Conservation (phyloP, 1,139 yeast species). For the Candida sp. region DNA sequence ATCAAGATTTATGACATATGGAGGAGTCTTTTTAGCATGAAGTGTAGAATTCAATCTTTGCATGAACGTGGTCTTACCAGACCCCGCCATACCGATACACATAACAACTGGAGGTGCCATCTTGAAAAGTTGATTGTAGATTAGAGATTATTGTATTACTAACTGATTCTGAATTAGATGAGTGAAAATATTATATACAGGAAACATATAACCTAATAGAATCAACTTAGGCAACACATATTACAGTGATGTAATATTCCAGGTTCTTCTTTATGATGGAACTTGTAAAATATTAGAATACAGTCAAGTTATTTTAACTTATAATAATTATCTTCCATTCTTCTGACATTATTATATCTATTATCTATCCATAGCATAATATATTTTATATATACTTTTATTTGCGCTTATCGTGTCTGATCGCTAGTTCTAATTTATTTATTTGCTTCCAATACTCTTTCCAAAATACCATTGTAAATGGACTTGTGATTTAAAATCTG, state of each 20-base stretch:
- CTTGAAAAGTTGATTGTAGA: too few relatives aligned
- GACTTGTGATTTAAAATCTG: slow-evolving; percentile 57
- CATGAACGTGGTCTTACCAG: slow-evolving; percentile 98
- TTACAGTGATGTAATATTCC: too few relatives aligned
- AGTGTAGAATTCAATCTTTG: slow-evolving; percentile 90
- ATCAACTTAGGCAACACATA: too few relatives aligned
- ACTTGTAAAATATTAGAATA: too few relatives aligned
- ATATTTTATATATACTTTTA: too few relatives aligned
- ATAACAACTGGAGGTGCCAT: slow-evolving; percentile 67
- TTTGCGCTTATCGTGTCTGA: too few relatives aligned
- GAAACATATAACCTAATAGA: background rate
- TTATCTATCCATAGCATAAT: too few relatives aligned
- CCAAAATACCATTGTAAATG: slow-evolving; percentile 61
- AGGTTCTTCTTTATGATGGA: too few relatives aligned
- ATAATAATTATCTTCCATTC: too few relatives aligned
- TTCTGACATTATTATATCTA: too few relatives aligned
- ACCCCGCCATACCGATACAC: slow-evolving; percentile 97
- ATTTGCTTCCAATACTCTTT: slow-evolving; percentile 40
- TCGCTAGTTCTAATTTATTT: too few relatives aligned
- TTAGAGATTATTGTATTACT: background rate
- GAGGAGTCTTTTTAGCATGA: slow-evolving; percentile 68
- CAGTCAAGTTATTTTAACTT: too few relatives aligned
- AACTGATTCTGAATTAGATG: background rate
- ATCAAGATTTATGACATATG: slow-evolving; percentile 90
- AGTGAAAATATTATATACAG: background rate